These are phyloP conservation scores for Ustilago hordei DNA, from an alignment of 1,284 basidiomycete species.

Conservation along the genomic window DNA sequence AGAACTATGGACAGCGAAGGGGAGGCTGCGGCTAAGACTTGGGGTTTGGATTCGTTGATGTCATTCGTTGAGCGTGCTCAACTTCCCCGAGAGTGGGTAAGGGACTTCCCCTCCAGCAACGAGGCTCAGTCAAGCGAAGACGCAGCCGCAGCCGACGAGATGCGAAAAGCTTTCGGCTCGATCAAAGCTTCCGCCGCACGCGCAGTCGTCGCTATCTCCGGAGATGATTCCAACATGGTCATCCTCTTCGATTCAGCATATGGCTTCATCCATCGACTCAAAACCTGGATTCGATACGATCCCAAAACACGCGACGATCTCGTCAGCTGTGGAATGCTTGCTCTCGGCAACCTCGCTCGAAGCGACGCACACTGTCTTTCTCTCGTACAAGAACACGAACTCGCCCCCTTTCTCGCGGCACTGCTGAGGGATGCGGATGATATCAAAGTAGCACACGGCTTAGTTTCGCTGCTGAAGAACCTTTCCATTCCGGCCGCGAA, in stretches of 20 bases:
- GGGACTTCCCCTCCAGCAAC: slow-evolving; percentile 7
- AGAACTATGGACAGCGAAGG: background rate
- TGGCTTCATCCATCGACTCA: slow-evolving; percentile 78
- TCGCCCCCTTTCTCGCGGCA: slow-evolving; percentile 53
- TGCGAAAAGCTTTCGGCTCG: slow-evolving; percentile 79
- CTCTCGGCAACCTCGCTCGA: slow-evolving; percentile 83
- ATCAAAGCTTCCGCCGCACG: slow-evolving; percentile 87
- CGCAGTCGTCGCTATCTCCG: slow-evolving; percentile 83
- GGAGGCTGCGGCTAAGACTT: background rate
- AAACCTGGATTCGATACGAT: slow-evolving; percentile 77
- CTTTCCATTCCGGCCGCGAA: slow-evolving; percentile 60
- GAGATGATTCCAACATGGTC: slow-evolving; percentile 82
- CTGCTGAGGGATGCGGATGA: slow-evolving; percentile 45
- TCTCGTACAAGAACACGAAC: slow-evolving; percentile 49
- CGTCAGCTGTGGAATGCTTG: slow-evolving; percentile 82
- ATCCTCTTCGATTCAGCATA: slow-evolving; percentile 72
- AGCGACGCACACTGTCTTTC: slow-evolving; percentile 60
- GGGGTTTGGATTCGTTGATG: slow-evolving; percentile 47
- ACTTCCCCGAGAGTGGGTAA: slow-evolving; percentile 39
- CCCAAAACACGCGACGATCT: slow-evolving; percentile 77
- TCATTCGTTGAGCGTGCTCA: slow-evolving; percentile 54
- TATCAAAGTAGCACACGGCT: slow-evolving; percentile 58
- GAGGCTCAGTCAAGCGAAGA: slow-evolving; percentile 22
- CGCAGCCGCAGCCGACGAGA: slow-evolving; percentile 65
- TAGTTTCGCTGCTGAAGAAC: slow-evolving; percentile 60